These are phyloP conservation scores for Chamaenerion angustifolium DNA, from an alignment of 345 rosid genomes.

Conservation along the genomic window DNA sequence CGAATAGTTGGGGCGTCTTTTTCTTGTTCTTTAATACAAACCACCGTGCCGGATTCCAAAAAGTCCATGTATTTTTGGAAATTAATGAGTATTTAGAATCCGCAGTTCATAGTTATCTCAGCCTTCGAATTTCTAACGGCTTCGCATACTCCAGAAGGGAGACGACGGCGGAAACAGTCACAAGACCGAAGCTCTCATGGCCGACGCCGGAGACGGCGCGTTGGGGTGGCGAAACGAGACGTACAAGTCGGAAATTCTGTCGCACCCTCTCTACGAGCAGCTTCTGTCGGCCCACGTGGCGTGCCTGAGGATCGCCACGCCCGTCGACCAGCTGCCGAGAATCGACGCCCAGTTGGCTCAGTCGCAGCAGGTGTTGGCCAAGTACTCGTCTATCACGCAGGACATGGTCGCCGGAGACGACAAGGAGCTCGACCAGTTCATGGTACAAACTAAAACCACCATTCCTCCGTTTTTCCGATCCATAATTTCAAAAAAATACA, in stretches of 20 bases:
- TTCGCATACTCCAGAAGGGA: no score
- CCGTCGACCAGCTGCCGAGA: conserved; percentile 90
- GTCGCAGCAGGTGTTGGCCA: conserved; percentile 83
- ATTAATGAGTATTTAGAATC: no score
- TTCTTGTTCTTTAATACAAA: no score
- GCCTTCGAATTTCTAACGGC: no score
- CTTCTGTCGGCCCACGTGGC: conserved; percentile 87
- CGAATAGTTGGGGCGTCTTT: no score
- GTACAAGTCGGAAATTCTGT: conserved; percentile 70
- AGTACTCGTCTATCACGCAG: conserved; percentile 55
- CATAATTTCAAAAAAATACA: no score
- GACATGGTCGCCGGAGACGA: conserved; percentile 45
- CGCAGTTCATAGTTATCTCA: no score
- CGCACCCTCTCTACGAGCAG: conserved; percentile 90
- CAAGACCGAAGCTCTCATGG: conserved; percentile 19
- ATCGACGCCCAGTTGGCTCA: conserved; percentile 94
- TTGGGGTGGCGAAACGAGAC: conserved; percentile 69
- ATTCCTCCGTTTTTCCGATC: no score
- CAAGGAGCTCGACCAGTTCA: conserved; percentile 96
- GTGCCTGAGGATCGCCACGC: conserved; percentile 82
- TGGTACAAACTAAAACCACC: conserved; percentile 26
- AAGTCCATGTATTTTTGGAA: no score
- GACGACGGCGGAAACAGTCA: no score
- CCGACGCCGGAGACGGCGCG: conserved; percentile 20
- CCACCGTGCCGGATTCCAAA: no score